A percentile compares a stretch with the other conserved stretches of the same genome.
Evolutionary conservation across 768 basidiomycete genomes (phyloP).

Genomic region (Cyathus striatus): DNA sequence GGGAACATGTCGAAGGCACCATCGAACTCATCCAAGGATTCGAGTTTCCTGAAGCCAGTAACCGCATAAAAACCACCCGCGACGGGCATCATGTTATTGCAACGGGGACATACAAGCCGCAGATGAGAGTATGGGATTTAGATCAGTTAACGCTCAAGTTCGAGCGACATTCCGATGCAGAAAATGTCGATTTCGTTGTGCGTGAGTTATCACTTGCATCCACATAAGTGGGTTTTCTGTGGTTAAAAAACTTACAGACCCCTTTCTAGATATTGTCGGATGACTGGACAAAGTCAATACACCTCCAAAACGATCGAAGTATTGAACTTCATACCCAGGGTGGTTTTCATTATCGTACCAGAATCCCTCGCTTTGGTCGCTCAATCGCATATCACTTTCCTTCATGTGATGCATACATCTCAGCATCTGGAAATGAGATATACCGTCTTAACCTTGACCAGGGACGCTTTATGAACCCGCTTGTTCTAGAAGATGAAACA

Average conservation of each 20-base stretch:
- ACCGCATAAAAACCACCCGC: constrained; percentile 82
- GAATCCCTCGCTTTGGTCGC: constrained; percentile 93
- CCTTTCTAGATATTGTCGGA: constrained; percentile 77
- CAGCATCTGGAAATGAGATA: constrained; percentile 81
- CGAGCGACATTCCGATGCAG: constrained; percentile 91
- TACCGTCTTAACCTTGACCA: constrained; percentile 95
- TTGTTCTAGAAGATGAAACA: constrained; percentile 47
- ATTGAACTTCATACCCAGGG: constrained; percentile 92
- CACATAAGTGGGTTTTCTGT: constrained; percentile 4
- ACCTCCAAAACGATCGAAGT: constrained; percentile 94
- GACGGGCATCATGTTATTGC: constrained; percentile 93
- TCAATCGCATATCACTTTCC: constrained; percentile 90
- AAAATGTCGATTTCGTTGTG: constrained; percentile 98
- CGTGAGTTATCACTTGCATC: constrained; percentile 46
- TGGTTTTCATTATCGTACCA: constrained; percentile 86
- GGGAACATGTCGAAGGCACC: constrained; percentile 77
- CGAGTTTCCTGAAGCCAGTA: constrained; percentile 95
- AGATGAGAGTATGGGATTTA: constrained; percentile 94
- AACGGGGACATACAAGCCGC: constrained; percentile 97
- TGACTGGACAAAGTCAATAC: constrained; percentile 98
- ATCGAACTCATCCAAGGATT: constrained; percentile 94
- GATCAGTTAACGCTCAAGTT: constrained; percentile 91
- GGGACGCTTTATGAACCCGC: constrained; percentile 86
- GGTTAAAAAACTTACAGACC: constrained; percentile 3
- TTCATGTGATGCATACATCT: constrained; percentile 85